These are phyloP conservation scores for Aspergillus brunneoviolaceus DNA, from an alignment of 2,329 filamentous ascomycete species.

Conservation along the genomic window DNA sequence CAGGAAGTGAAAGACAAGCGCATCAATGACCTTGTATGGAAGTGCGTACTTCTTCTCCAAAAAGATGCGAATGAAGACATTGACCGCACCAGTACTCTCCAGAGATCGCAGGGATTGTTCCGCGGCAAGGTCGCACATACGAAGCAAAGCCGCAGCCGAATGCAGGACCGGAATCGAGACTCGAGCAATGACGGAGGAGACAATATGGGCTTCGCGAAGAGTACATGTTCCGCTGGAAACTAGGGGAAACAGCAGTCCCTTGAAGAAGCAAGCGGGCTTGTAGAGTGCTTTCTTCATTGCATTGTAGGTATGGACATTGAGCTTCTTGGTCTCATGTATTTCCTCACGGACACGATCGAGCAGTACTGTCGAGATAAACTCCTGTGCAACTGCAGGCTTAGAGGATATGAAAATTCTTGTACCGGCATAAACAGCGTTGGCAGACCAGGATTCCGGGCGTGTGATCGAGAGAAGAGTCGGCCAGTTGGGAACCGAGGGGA, in stretches of 20 bases:
- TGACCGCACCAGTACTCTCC: slow-evolving; percentile 86
- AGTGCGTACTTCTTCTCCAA: slow-evolving; percentile 97
- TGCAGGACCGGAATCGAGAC: slow-evolving; percentile 88
- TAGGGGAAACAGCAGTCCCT: slow-evolving; percentile 89
- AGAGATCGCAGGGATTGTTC: slow-evolving; percentile 75
- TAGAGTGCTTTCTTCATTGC: slow-evolving; percentile 88
- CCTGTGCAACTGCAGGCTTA: slow-evolving; percentile 75
- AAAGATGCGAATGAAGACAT: slow-evolving; percentile 90
- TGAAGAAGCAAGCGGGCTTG: slow-evolving; percentile 95
- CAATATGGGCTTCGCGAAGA: slow-evolving; percentile 85
- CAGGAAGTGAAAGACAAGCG: slow-evolving; percentile 93
- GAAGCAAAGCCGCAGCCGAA: slow-evolving; percentile 86
- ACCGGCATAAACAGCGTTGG: slow-evolving; percentile 82
- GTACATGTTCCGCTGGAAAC: slow-evolving; percentile 85
- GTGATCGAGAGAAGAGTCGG: slow-evolving; percentile 83
- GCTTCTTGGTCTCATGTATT: slow-evolving; percentile 89
- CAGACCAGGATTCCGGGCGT: slow-evolving; percentile 73
- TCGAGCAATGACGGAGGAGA: slow-evolving; percentile 79
- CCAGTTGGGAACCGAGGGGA: slow-evolving; percentile 90
- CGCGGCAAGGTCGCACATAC: slow-evolving; percentile 89
- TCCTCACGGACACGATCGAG: slow-evolving; percentile 90
- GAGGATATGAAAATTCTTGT: slow-evolving; percentile 89
- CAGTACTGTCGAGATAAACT: slow-evolving; percentile 83
- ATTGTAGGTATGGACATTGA: slow-evolving; percentile 95
- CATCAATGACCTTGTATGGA: slow-evolving; percentile 91